These are phyloP conservation scores for Tricharina praecox DNA, from an alignment of 495 filamentous ascomycete genomes.

Conservation along the genomic window DNA sequence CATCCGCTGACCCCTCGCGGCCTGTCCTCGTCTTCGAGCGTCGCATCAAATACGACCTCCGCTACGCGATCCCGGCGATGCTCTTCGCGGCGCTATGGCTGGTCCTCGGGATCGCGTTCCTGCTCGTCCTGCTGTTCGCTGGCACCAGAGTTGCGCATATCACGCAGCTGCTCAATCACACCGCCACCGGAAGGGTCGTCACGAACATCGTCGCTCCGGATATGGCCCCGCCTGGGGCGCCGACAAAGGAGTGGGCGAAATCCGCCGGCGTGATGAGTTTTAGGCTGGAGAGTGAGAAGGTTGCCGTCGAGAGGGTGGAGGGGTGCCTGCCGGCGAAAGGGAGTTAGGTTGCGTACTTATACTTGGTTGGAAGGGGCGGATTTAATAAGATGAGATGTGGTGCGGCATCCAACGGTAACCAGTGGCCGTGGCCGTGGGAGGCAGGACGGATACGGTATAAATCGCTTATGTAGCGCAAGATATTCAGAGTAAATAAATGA, in stretches of 20 bases:
- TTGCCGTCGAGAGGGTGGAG: too few species aligned
- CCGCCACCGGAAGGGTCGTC: conserved; percentile 3
- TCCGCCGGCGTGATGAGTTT: conserved; percentile 2
- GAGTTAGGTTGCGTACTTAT: too few species aligned
- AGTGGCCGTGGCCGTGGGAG: too few species aligned
- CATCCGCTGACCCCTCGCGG: conserved; percentile 3
- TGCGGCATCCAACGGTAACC: too few species aligned
- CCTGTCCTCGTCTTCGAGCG: conserved; percentile 6
- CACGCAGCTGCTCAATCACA: conserved; percentile 9
- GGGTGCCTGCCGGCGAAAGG: too few species aligned
- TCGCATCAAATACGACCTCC: conserved; percentile 24
- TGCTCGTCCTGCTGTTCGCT: conserved; percentile 2
- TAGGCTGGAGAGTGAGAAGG: too few species aligned
- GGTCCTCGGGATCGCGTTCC: neutral
- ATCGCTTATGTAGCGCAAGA: too few species aligned
- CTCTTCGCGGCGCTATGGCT: conserved; percentile 11
- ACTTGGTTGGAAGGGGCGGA: too few species aligned
- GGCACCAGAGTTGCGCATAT: neutral
- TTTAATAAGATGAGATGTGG: too few species aligned
- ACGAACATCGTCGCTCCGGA: conserved; percentile 8
- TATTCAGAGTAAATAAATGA: too few species aligned
- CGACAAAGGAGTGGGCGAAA: conserved; percentile 1
- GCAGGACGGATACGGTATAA: too few species aligned
- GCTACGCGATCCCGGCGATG: conserved; percentile 29
- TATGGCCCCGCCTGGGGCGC: neutral